Evolutionary conservation across 768 basidiomycete species (phyloP).

Genomic region (Lactarius sanguifluus): DNA sequence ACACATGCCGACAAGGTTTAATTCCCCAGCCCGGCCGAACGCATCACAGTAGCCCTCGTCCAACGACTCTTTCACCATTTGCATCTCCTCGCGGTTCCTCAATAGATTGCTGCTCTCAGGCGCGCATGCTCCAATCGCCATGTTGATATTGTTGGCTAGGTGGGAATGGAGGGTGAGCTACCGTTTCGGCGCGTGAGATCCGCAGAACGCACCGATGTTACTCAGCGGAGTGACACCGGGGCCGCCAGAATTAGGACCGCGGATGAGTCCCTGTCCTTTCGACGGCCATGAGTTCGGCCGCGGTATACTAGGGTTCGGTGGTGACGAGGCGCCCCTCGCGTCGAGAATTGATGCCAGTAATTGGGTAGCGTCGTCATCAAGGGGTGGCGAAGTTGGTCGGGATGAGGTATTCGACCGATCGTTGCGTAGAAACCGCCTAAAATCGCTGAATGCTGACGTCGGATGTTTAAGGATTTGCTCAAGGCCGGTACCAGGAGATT

Average conservation of each 20-base stretch:
- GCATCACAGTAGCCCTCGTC: slow-evolving; percentile 83
- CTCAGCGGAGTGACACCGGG: slow-evolving; percentile 42
- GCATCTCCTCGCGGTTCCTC: slow-evolving; percentile 66
- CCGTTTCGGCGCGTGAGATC: neutral
- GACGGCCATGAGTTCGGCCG: slow-evolving; percentile 20
- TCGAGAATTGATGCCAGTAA: neutral
- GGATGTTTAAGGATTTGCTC: slow-evolving; percentile 26
- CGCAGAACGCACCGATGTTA: slow-evolving; percentile 40
- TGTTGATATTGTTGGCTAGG: slow-evolving; percentile 36
- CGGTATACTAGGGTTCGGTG: neutral
- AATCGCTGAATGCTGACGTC: slow-evolving; percentile 13
- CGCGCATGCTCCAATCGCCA: slow-evolving; percentile 70
- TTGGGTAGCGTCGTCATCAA: neutral
- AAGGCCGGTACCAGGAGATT: slow-evolving; percentile 9
- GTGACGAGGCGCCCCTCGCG: slow-evolving; percentile 3
- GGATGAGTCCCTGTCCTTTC: slow-evolving; percentile 12
- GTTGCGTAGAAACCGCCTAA: slow-evolving; percentile 20
- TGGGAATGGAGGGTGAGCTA: slow-evolving; percentile 11
- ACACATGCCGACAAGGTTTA: slow-evolving; percentile 58
- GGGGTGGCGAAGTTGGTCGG: slow-evolving; percentile 1
- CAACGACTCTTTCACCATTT: slow-evolving; percentile 68
- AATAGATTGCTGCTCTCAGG: slow-evolving; percentile 63
- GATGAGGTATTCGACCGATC: slow-evolving; percentile 11
- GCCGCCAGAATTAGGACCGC: slow-evolving; percentile 25
- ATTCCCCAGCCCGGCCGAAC: slow-evolving; percentile 60